Conservation (phyloP, 495 filamentous ascomycete genomes). For the Podospora conica region DNA sequence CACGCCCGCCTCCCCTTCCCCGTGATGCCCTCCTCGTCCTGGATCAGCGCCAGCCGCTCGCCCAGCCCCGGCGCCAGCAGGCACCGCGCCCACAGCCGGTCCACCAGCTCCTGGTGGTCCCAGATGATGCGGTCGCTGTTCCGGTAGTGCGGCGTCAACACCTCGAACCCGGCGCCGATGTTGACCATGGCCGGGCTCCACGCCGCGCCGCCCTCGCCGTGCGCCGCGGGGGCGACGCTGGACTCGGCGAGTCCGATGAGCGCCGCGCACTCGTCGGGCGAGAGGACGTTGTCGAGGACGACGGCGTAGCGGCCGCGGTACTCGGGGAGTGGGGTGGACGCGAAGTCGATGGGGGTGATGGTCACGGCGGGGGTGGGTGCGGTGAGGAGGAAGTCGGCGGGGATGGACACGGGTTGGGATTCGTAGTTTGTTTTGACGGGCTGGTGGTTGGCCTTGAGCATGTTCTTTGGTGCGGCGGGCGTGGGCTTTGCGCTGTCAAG, state of each 20-base stretch:
- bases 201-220: conserved; percentile 9
- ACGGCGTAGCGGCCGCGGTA: conserved; percentile 52
- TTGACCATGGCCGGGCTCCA: conserved; percentile 69
- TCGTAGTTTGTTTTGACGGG: conserved; percentile 27
- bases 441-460: not conserved
- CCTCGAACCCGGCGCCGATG: conserved; percentile 55
- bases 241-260: conserved; percentile 53
- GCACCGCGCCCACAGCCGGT: conserved; percentile 54
- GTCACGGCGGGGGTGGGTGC: conserved; percentile 22
- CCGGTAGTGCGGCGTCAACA: conserved; percentile 48
- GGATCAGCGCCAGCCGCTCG: conserved; percentile 22
- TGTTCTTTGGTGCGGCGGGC: not conserved
- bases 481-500: not conserved
- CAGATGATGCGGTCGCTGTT: conserved; percentile 72
- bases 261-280: conserved; percentile 52
- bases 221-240: conserved; percentile 27
- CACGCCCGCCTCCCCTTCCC: not conserved
- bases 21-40: conserved; percentile 3
- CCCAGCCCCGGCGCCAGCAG: conserved; percentile 23
- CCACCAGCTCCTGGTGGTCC: conserved; percentile 56
- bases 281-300: conserved; percentile 59
- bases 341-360: conserved; percentile 42
- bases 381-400: conserved; percentile 26
- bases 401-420: conserved; percentile 28
- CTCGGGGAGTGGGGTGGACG: conserved; percentile 38